phyloP scores from a whole-genome alignment of 2,329 filamentous ascomycete genomes.

The Aspergillus hiratsukae region DNA sequence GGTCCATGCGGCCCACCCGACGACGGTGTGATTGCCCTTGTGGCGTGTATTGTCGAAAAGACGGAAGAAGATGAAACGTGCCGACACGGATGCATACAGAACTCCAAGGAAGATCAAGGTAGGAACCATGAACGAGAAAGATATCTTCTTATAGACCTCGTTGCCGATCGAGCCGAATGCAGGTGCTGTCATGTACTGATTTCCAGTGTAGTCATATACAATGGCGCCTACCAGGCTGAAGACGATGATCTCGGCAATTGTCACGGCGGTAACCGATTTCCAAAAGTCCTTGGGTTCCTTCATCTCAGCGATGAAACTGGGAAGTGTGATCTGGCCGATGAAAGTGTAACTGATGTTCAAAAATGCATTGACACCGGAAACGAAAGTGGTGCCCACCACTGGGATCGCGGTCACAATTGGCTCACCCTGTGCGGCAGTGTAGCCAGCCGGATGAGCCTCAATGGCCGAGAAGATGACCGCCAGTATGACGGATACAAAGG shows the following conservation, averaged over 20 bases:
- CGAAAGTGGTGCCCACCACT: constrained; percentile 68
- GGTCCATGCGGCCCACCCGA: constrained; percentile 77
- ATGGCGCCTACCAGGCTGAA: constrained; percentile 78
- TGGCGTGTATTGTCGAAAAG: constrained; percentile 75
- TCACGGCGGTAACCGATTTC: constrained; percentile 87
- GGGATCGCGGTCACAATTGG: constrained; percentile 67
- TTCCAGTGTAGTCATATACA: constrained; percentile 83
- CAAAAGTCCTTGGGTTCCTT: constrained; percentile 75
- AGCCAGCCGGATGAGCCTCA: constrained; percentile 68
- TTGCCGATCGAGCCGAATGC: constrained; percentile 80
- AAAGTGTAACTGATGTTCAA: constrained; percentile 96
- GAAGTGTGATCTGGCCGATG: constrained; percentile 90
- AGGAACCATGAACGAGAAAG: constrained; percentile 93
- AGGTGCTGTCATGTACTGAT: constrained; percentile 80
- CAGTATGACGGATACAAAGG: constrained; percentile 81
- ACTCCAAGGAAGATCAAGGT: constrained; percentile 90
- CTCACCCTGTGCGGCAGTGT: constrained; percentile 55
- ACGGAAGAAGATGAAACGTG: constrained; percentile 88
- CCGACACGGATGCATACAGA: constrained; percentile 83
- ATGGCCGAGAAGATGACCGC: constrained; percentile 78
- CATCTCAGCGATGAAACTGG: constrained; percentile 96
- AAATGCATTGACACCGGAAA: constrained; percentile 78
- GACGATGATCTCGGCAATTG: constrained; percentile 78
- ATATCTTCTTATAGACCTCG: constrained; percentile 73
- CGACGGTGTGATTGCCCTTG: constrained; percentile 71